phyloP scores from a whole-genome alignment of 2,329 filamentous ascomycete species.

The Blumeria hordei region DNA sequence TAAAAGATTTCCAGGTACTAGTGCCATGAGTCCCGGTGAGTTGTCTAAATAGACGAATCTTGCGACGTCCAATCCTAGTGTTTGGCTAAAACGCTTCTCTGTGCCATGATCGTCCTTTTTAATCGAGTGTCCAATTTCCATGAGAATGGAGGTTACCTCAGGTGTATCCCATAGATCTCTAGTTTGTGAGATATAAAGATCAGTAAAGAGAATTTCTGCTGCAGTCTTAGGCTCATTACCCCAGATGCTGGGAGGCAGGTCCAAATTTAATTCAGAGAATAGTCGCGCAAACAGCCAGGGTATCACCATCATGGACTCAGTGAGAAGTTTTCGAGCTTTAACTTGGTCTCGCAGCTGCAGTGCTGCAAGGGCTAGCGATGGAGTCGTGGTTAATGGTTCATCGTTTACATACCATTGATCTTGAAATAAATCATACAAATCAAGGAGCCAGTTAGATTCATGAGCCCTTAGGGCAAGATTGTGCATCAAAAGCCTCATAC shows the following conservation, averaged over 20 bases:
- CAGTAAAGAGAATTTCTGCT: constrained; percentile 29
- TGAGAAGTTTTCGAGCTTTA: constrained; percentile 39
- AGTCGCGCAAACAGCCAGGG: constrained; percentile 71
- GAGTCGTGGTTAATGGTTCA: constrained; percentile 31
- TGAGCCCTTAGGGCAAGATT: constrained; percentile 61
- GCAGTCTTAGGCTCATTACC: constrained; percentile 36
- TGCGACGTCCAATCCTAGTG: constrained; percentile 13
- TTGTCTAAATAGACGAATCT: constrained; percentile 15
- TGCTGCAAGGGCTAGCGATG: constrained; percentile 54
- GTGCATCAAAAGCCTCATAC: constrained; percentile 57
- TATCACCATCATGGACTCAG: constrained; percentile 41
- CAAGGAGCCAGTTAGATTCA: constrained; percentile 52
- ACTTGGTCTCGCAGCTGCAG: constrained; percentile 42
- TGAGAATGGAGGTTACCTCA: constrained; percentile 34
- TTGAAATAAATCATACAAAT: constrained; percentile 28
- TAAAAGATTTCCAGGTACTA: constrained; percentile 11
- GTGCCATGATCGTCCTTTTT: constrained; percentile 8
- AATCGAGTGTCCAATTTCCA: constrained; percentile 31
- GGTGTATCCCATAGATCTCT: constrained; percentile 54
- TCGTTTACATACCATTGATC: constrained; percentile 19
- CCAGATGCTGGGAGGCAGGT: constrained; percentile 64
- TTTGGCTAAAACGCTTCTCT: background rate
- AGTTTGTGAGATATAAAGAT: constrained; percentile 39
- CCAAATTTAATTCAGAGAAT: constrained; percentile 57
- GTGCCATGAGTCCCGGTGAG: constrained; percentile 12